Evolutionary conservation across 129 eudicot species (phyloP), one percentile per base, ranked within the genome.

Genomic region (Smallanthus sonchifolius): DNA sequence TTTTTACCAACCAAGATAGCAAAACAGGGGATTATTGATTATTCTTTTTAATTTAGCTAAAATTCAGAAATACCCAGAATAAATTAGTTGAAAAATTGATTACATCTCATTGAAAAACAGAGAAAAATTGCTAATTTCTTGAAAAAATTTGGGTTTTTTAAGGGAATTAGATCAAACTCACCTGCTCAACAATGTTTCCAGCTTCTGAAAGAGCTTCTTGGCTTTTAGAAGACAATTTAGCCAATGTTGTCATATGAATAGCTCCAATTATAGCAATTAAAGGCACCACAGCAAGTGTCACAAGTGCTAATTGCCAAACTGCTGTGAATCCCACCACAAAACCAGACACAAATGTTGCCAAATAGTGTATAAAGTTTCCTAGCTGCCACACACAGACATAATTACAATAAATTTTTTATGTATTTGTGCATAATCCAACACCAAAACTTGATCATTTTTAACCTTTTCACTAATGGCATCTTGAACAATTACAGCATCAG

Each of bases 391-490:
- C 43, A 80, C 70, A 2, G 32, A 69, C 76, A 76, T 48, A 65
- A 34, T 47, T 45, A 32, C 51, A n/a, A 15, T 15, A 9, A 54
- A 49, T 15, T 16, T 70, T 24, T 14, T 34, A 54, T 70, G 20
- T 35, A 51, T 7, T 63, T 8, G n/a, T 45, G 36, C 32, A 16
- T 52, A 63, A 66, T 57, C 73, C 65, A 73, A 67, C 16, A 75
- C 30, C 60, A 72, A 48, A 34, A 75, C n/a, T 49, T 17, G 39
- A 71, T 65, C 16, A 16, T 45, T 20, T 6, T 43, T 45, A 6
- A 94, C 99, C 97, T 94, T 94, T 80, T 94, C 99, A 84, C 99
- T 94, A 72, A 94, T 94, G 80, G 99, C 99, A 81, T 94, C 99
- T 83, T 94, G 99, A 77, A 94, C 97, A 87, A 91, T 84, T 6